phyloP scores from a whole-genome alignment of 2,329 filamentous ascomycete species.

The Alternaria triticimaculans region DNA sequence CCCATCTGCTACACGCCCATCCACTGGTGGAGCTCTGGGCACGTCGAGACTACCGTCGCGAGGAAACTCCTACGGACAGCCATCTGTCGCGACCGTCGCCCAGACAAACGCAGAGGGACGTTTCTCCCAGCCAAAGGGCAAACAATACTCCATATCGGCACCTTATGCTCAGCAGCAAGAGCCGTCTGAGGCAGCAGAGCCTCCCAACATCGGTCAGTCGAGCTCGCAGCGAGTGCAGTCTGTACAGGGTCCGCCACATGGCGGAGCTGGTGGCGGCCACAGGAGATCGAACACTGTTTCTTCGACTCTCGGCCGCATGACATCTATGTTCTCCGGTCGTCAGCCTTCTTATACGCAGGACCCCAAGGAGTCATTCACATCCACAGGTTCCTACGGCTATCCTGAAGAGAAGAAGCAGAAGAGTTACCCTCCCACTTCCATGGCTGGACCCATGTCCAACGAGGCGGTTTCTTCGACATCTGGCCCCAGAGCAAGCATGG shows the following conservation, averaged over 20 bases:
- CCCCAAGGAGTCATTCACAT: slow-evolving; percentile 37
- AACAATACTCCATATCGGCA: slow-evolving; percentile 75
- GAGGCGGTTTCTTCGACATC: slow-evolving; percentile 52
- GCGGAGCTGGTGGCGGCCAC: slow-evolving; percentile 57
- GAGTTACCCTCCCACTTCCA: slow-evolving; percentile 88
- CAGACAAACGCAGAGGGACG: slow-evolving; percentile 88
- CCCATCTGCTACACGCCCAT: slow-evolving; percentile 64
- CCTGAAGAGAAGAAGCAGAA: slow-evolving; percentile 64
- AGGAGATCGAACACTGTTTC: slow-evolving; percentile 70
- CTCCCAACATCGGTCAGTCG: slow-evolving; percentile 64
- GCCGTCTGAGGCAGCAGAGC: slow-evolving; percentile 38
- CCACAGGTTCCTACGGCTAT: slow-evolving; percentile 55
- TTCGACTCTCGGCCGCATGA: slow-evolving; percentile 81
- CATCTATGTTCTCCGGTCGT: slow-evolving; percentile 76
- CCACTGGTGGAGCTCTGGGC: slow-evolving; percentile 79
- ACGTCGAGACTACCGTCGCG: slow-evolving; percentile 71
- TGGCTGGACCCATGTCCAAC: slow-evolving; percentile 74
- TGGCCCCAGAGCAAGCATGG: slow-evolving; percentile 54
- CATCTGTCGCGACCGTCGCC: slow-evolving; percentile 83
- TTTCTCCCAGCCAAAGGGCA: slow-evolving; percentile 76
- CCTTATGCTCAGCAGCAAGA: slow-evolving; percentile 66
- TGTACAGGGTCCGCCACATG: slow-evolving; percentile 52
- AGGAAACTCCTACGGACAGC: slow-evolving; percentile 82
- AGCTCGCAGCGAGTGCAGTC: slow-evolving; percentile 61
- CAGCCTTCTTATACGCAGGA: slow-evolving; percentile 41